Evolutionary conservation across 148 eudicot genomes (phyloP).

Genomic region (Chenopodium berlandieri): DNA sequence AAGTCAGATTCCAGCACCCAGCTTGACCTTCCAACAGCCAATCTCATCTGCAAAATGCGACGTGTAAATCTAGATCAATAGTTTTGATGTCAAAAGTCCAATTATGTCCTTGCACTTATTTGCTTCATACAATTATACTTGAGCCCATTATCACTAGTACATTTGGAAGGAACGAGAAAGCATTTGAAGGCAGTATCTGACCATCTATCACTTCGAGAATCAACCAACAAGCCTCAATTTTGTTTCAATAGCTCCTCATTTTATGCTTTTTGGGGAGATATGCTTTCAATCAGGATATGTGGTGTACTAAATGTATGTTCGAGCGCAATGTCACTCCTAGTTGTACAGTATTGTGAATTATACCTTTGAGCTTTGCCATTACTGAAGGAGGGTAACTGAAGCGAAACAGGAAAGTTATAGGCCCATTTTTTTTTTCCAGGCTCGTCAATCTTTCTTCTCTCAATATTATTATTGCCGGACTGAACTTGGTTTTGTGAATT

Average conservation of each 20-base stretch:
- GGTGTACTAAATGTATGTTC: not conserved
- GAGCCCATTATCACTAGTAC: not conserved
- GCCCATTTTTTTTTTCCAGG: not conserved
- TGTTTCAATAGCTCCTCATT: not conserved
- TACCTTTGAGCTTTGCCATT: not conserved
- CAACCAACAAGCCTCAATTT: not conserved
- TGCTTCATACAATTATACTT: not conserved
- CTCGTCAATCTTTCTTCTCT: not conserved
- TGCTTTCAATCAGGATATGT: not conserved
- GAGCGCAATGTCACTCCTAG: not conserved
- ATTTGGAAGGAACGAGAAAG: not conserved
- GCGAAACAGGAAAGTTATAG: not conserved
- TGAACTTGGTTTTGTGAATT: not conserved
- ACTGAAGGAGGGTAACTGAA: not conserved
- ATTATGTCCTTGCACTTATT: not conserved
- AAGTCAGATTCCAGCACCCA: slow-evolving; percentile 50
- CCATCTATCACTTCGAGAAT: not conserved
- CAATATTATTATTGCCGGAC: not conserved
- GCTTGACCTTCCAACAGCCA: slow-evolving; percentile 44
- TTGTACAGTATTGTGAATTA: slow-evolving; percentile 1
- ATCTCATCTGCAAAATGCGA: slow-evolving; percentile 49
- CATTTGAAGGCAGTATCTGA: not conserved
- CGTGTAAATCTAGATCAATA: slow-evolving; percentile 41
- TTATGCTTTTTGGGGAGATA: not conserved
- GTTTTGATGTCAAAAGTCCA: not conserved